Percentiles rank a stretch among this genome's conserved stretches.
phyloP scores from a whole-genome alignment of 1,284 basidiomycete species.

The Takashimella koratensis region DNA sequence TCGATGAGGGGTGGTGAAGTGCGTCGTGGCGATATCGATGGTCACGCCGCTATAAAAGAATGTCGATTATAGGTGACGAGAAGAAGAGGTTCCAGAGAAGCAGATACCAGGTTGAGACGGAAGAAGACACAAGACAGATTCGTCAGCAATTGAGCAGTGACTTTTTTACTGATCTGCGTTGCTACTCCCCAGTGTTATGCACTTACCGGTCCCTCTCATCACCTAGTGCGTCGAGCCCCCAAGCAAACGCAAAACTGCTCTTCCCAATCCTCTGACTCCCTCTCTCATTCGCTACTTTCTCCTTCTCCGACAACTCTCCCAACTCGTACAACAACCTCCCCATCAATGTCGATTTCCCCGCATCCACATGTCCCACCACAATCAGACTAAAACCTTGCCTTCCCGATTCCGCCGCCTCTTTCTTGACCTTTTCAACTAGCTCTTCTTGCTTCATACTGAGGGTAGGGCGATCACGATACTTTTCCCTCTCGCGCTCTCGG shows the following conservation, averaged over 20 bases:
- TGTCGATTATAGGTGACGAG: background rate
- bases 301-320: conserved; percentile 81
- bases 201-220: conserved; percentile 87
- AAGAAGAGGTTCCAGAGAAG: too few relatives aligned
- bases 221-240: conserved; percentile 88
- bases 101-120: too few relatives aligned
- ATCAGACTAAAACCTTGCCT: conserved; percentile 80
- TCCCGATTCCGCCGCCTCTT: conserved; percentile 55
- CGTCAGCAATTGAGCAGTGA: too few relatives aligned
- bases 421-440: conserved; percentile 74
- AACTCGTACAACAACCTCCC: conserved; percentile 89
- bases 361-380: conserved; percentile 96
- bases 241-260: conserved; percentile 94
- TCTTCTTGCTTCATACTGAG: conserved; percentile 74
- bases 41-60: conserved; percentile 75
- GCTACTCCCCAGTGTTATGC: conserved; percentile 6
- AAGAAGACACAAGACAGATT: too few relatives aligned
- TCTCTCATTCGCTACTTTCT: conserved; percentile 76
- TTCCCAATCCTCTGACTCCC: conserved; percentile 90
- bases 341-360: conserved; percentile 98
- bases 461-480: conserved; percentile 55
- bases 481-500: conserved; percentile 52
- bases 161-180: too few relatives aligned
- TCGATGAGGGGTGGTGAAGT: conserved; percentile 70
- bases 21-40: conserved; percentile 91